phyloP scores from a whole-genome alignment of 2,329 filamentous ascomycete species.

The Dryadomyces sulphureus region DNA sequence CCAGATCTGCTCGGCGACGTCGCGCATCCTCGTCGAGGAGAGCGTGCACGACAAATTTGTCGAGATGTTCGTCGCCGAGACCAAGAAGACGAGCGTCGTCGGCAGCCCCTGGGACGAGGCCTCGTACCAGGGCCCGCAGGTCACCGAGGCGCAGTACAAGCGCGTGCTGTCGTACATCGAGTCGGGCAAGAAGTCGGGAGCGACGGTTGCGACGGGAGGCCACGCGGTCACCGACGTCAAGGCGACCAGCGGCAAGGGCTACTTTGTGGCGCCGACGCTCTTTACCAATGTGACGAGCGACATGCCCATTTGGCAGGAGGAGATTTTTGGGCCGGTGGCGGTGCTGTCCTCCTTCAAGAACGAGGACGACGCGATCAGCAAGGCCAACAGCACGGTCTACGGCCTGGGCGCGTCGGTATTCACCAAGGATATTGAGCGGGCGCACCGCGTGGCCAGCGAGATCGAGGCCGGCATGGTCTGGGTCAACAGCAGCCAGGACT shows the following conservation, averaged over 20 bases:
- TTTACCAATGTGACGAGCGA: slow-evolving; percentile 8
- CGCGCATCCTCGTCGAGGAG: slow-evolving; percentile 51
- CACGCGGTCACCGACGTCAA: neutral
- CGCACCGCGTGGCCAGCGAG: slow-evolving; percentile 27
- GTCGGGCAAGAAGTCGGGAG: slow-evolving; percentile 19
- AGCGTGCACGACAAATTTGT: slow-evolving; percentile 46
- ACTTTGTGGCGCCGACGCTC: slow-evolving; percentile 11
- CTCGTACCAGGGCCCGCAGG: slow-evolving; percentile 41
- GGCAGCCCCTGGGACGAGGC: slow-evolving; percentile 43
- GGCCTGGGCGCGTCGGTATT: slow-evolving; percentile 41
- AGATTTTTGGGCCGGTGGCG: slow-evolving; percentile 46
- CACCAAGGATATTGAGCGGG: slow-evolving; percentile 34
- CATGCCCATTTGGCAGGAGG: slow-evolving; percentile 26
- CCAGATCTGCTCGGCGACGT: slow-evolving; percentile 61
- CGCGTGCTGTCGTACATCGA: slow-evolving; percentile 48
- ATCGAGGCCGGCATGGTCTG: slow-evolving; percentile 40
- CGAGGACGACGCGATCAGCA: slow-evolving; percentile 32
- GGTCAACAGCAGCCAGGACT: slow-evolving; percentile 20
- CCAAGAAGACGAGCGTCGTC: slow-evolving; percentile 24
- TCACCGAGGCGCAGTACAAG: slow-evolving; percentile 47
- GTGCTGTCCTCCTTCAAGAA: slow-evolving; percentile 34
- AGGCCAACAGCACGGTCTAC: slow-evolving; percentile 39
- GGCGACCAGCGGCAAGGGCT: slow-evolving; percentile 6
- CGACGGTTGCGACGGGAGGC: neutral
- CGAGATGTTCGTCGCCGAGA: slow-evolving; percentile 28